These are phyloP conservation scores for Phytophthora megakarya DNA, from an alignment of 352 stramenopile genomes.

Conservation along the genomic window DNA sequence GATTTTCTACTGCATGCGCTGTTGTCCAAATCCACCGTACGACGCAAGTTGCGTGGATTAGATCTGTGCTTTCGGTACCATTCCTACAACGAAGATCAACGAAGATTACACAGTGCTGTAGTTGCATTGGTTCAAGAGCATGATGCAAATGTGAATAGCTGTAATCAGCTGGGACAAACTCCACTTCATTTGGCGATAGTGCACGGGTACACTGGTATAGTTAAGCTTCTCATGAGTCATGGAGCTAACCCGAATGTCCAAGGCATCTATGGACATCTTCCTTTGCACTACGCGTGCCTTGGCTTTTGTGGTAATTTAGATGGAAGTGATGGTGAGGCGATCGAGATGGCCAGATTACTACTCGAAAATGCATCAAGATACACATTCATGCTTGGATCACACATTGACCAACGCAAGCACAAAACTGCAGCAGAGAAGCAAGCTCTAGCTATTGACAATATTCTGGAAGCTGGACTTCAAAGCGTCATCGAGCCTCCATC, in stretches of 20 bases:
- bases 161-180: conserved; percentile 67
- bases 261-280: conserved; percentile 55
- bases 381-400: conserved; percentile 33
- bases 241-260: conserved; percentile 67
- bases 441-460: conserved; percentile 56
- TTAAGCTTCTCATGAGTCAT: conserved; percentile 43
- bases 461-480: conserved; percentile 51
- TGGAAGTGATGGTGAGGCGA: conserved; percentile 21
- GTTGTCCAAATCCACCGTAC: conserved; percentile 57
- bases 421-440: conserved; percentile 55
- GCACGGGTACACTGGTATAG: conserved; percentile 55
- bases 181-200: conserved; percentile 70
- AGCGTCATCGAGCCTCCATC: conserved; percentile 39
- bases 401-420: conserved; percentile 63
- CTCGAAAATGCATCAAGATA: conserved; percentile 33
- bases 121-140: conserved; percentile 40
- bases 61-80: conserved; percentile 68
- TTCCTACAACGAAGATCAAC: conserved; percentile 36
- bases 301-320: conserved; percentile 48
- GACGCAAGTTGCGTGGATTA: conserved; percentile 54
- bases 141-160: conserved; percentile 54
- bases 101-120: conserved; percentile 32
- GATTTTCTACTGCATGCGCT: conserved; percentile 67
- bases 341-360: conserved; percentile 44
- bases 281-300: conserved; percentile 73